Percentiles rank a stretch among this genome's conserved stretches.
Conservation (phyloP, 495 filamentous ascomycete species). For the Penicillium desertorum region DNA sequence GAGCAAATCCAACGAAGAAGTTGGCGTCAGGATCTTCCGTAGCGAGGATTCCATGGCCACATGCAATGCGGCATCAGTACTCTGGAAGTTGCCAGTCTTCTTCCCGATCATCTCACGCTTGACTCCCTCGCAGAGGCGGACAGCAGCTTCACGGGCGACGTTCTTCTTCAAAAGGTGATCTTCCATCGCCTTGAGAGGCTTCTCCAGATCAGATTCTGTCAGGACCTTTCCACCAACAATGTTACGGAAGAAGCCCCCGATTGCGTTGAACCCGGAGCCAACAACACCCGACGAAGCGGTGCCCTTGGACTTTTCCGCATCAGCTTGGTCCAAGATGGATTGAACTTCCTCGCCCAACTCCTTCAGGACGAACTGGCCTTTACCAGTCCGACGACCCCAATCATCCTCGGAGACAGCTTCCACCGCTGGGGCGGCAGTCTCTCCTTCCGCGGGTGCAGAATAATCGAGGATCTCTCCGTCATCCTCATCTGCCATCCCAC, state of each 20-base stretch:
- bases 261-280: slow-evolving; percentile 71
- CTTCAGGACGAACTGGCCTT: slow-evolving; percentile 90
- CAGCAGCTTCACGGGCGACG: slow-evolving; percentile 89
- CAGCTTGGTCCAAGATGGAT: slow-evolving; percentile 73
- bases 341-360: slow-evolving; percentile 94
- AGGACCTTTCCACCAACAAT: slow-evolving; percentile 91
- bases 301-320: slow-evolving; percentile 58
- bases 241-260: slow-evolving; percentile 86
- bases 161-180: slow-evolving; percentile 95
- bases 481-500: slow-evolving; percentile 84
- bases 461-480: slow-evolving; percentile 84
- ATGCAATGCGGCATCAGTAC: slow-evolving; percentile 78
- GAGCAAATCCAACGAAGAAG: slow-evolving; percentile 88
- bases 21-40: slow-evolving; percentile 92
- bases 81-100: slow-evolving; percentile 91
- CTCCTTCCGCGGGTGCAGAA: slow-evolving; percentile 60
- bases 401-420: slow-evolving; percentile 74
- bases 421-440: slow-evolving; percentile 52
- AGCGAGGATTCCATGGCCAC: slow-evolving; percentile 86
- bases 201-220: slow-evolving; percentile 82
- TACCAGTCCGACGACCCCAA: slow-evolving; percentile 80
- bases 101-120: slow-evolving; percentile 84
- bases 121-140: slow-evolving; percentile 87
- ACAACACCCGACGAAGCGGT: slow-evolving; percentile 61
- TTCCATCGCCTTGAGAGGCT: slow-evolving; percentile 92